These are phyloP conservation scores for Hymenochaete sp. DNA, from an alignment of 1,284 basidiomycete genomes.

Conservation along the genomic window DNA sequence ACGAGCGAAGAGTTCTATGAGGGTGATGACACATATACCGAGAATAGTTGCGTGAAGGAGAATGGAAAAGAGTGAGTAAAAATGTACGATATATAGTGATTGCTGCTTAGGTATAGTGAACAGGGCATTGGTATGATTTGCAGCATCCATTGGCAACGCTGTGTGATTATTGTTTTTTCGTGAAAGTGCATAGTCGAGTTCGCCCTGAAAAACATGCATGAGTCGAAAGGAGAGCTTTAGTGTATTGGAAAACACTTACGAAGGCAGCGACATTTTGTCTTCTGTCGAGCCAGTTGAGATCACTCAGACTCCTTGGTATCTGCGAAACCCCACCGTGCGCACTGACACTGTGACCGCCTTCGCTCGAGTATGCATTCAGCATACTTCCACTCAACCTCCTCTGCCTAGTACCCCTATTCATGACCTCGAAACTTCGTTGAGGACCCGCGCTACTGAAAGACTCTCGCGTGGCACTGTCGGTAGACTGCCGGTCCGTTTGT, in stretches of 20 bases:
- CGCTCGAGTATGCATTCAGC: conserved; percentile 34
- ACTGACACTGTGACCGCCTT: conserved; percentile 31
- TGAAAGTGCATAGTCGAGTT: conserved; percentile 53
- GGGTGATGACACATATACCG: conserved; percentile 46
- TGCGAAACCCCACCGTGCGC: too few relatives aligned
- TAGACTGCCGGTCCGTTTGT: conserved; percentile 5
- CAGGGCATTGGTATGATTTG: conserved; percentile 39
- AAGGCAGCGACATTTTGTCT: conserved; percentile 58
- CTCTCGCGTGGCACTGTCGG: conserved; percentile 7
- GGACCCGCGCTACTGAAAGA: conserved; percentile 8
- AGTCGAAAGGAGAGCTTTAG: conserved; percentile 12
- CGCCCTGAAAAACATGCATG: conserved; percentile 38
- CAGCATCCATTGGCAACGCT: conserved; percentile 32
- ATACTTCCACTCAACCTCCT: conserved; percentile 34
- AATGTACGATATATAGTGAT: conserved; percentile 34
- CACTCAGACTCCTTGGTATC: conserved; percentile 47
- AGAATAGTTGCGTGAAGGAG: conserved; percentile 51
- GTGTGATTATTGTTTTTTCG: conserved; percentile 36
- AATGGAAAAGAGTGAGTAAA: conserved; percentile 38
- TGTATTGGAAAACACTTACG: conserved; percentile 36
- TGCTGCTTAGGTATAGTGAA: conserved; percentile 25
- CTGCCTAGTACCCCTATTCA: conserved; percentile 38
- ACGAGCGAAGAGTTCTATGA: conserved; percentile 50
- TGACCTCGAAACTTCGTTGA: conserved; percentile 40
- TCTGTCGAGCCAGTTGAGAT: conserved; percentile 67